Base-by-base conservation (phyloP, 805 yeast species). In the Ogataea sp. region DNA sequence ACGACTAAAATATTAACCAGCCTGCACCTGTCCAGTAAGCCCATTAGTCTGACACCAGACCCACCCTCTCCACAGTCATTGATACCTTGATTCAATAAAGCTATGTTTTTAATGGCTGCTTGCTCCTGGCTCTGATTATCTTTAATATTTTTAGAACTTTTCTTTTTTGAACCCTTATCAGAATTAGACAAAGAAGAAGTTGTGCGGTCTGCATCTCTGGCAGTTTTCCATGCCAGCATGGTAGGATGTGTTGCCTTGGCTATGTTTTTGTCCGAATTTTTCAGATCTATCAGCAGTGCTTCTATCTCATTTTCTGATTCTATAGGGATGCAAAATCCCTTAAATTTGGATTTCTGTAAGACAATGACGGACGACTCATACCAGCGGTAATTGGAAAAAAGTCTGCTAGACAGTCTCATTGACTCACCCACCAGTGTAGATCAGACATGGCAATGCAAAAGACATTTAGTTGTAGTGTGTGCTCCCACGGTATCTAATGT, bases 41-140 rank as follows among this genome's bases (percentile, higher is more conserved):
- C 73, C 40, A 82, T 51, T 9, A 85, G 46, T 42, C 81, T 58
- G 14, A 65, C 53, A 0, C 93, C 95, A 0, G 89, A 83, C 1
- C 88, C 89, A 6, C 74, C 68, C 51, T 85, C 95, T 0, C 89
- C 88, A 51, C 78, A 67, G 55, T 85, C 94, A 36, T 68, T 58
- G 41, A 64, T 71, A 2, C 89, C 90, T 53, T 81, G 86, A 36
- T 72, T 51, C n/a, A n/a, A n/a, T 7, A 70, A 43, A 30, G 41
- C 34, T 2, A 14, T 20, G 11, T 66, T 48, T 26, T 50, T 52
- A 43, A 24, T 41, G 26, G 34, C 23, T 25, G 25, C 32, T 36
- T n/a, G n/a, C n/a, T n/a, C n/a, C n/a, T n/a, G n/a, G n/a, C n/a
- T n/a, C n/a, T n/a, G n/a, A n/a, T n/a, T n/a, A n/a, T n/a, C n/a